These are phyloP conservation scores for Fraxinus velutina DNA, from an alignment of 305 asterid genomes.

Conservation along the genomic window DNA sequence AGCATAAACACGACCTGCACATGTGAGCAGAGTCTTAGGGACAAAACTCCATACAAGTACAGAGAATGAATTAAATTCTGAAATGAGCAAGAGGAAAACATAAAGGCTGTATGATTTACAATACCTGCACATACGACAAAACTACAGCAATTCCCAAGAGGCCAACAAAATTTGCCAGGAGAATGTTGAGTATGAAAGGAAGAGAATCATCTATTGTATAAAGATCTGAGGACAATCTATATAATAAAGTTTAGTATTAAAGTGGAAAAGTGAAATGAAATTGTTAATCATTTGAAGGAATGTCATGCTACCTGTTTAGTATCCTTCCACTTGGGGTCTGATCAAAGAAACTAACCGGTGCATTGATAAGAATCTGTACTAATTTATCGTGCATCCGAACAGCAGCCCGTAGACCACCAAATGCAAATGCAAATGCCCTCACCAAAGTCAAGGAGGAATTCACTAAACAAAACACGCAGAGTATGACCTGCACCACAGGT, in stretches of 20 bases:
- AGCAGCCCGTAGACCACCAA: constrained; percentile 91
- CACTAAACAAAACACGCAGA: constrained; percentile 64
- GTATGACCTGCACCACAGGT: constrained; percentile 54
- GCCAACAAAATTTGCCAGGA: constrained; percentile 88
- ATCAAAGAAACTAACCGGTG: constrained; percentile 79
- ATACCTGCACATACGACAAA: constrained; percentile 80
- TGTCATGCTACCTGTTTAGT: constrained; percentile 68
- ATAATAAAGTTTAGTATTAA: constrained; percentile 36
- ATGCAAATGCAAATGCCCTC: constrained; percentile 90
- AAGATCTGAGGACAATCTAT: constrained; percentile 91
- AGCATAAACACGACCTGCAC: constrained; percentile 75
- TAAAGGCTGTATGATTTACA: constrained; percentile 3
- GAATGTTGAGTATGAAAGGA: constrained; percentile 95
- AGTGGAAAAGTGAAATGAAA: constrained; percentile 1
- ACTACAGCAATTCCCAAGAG: constrained; percentile 77
- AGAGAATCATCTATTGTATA: constrained; percentile 94
- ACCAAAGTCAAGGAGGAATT: constrained; percentile 73
- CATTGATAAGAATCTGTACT: constrained; percentile 59
- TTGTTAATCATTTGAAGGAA: constrained; percentile 16
- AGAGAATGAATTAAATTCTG: neutral
- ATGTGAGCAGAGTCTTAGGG: constrained; percentile 12
- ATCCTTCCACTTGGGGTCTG: constrained; percentile 92
- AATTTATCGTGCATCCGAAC: constrained; percentile 62
- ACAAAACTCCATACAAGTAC: neutral
- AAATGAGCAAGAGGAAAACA: neutral